Base-by-base conservation (phyloP, 2,329 filamentous ascomycete species). In the Ceratocystis smalleyi region DNA sequence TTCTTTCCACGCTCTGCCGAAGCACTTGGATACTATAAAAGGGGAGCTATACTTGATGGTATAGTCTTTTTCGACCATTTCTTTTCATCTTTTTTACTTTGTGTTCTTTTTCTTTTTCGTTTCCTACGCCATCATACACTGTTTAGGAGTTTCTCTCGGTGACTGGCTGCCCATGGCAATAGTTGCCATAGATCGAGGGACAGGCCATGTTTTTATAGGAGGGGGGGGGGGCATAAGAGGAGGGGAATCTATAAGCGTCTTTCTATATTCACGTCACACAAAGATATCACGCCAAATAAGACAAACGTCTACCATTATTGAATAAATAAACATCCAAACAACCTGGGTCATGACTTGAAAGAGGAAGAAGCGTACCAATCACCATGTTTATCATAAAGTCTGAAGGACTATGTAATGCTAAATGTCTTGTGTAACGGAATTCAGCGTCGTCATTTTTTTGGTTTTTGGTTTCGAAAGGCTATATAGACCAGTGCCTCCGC, bases 1-100 rank as follows among this genome's bases (percentile, higher is more conserved):
- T 62, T 43, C 62, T 62, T 66, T 66, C 65, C 65, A 66, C 62
- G 65, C 65, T 66, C 63, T 66, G 65, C 65, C 65, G 65, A 66
- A 66, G 65, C 65, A 66, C 65, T 66, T 66, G 65, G 65, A 66
- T 40, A 66, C 62, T 49, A 43, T 55, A 22, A 64, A 59, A 66
- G 61, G 61, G 61, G 59, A 62, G 62, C 62, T 62, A 51, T n/a
- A 35, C 24, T 35, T 40, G 7, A 35, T 57, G 54, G 35, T 57
- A 35, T 57, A 57, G n/a, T 35, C 15, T 32, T 32, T 32, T 35
- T 35, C 12, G 54, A 35, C 15, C 54, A 57, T 57, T 57, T 57
- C 27, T 32, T 51, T 49, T 62, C 1, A 6, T 60, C 30, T 55
- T 63, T 24, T 19, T 49, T 35, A 59, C 27, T 47, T 32, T 15